These are phyloP conservation scores for Anisodus tanguticus DNA, from an alignment of 257 asterid species.

Conservation along the genomic window DNA sequence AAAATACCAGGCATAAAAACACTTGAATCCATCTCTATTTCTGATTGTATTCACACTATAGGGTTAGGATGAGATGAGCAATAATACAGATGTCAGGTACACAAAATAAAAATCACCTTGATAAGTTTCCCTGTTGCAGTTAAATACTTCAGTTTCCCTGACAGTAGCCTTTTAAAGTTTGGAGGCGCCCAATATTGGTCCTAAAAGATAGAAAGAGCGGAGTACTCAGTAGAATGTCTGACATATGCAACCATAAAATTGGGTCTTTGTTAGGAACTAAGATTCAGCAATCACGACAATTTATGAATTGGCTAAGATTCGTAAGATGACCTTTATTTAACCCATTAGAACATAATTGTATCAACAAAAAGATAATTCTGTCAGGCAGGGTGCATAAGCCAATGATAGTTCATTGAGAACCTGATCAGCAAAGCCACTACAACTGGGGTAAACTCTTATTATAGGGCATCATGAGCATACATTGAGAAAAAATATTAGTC, in stretches of 20 bases:
- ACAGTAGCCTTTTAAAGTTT: conserved; percentile 54
- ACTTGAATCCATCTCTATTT: not conserved
- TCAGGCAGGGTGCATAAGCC: not conserved
- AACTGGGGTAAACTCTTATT: not conserved
- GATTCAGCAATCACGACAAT: not conserved
- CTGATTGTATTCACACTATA: conserved; percentile 21
- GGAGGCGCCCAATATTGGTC: conserved; percentile 65
- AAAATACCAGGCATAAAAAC: not conserved
- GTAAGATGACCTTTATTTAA: not conserved
- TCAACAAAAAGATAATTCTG: not conserved
- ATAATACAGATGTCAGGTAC: conserved; percentile 14
- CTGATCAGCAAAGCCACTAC: not conserved
- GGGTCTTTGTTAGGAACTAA: not conserved
- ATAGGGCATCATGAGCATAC: conserved; percentile 15
- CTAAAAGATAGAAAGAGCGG: conserved; percentile 31
- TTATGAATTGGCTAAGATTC: conserved; percentile 2
- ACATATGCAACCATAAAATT: not conserved
- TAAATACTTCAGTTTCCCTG: conserved; percentile 55
- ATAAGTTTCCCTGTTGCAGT: conserved; percentile 51
- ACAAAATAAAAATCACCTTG: conserved; percentile 42
- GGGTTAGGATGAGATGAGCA: conserved; percentile 1
- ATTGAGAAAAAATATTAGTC: conserved; percentile 9
- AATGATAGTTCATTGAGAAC: conserved; percentile 14
- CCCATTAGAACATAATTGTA: not conserved
- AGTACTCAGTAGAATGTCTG: not conserved